Base-by-base conservation (phyloP, 2,329 filamentous ascomycete genomes). In the Trichoderma oligosporum region DNA sequence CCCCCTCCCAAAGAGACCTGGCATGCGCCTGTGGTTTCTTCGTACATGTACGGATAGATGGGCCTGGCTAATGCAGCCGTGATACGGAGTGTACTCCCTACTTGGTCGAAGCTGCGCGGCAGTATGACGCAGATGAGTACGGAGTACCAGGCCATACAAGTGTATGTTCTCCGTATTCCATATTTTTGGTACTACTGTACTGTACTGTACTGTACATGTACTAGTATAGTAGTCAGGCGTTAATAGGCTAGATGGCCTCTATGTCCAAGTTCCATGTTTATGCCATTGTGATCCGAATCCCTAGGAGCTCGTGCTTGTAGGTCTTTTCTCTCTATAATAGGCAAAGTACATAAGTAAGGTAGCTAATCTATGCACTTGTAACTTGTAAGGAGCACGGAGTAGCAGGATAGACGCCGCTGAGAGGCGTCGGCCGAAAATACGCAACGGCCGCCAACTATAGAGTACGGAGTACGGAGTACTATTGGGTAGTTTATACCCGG, bases 41-140 rank as follows among this genome's bases (percentile, higher is more conserved):
- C n/a, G n/a, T n/a, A n/a, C n/a, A n/a, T n/a, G n/a, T n/a, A n/a
- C n/a, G n/a, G n/a, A n/a, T n/a, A n/a, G n/a, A 24, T 27, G 38
- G 49, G 38, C 39, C 38, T 35, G 20, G 22, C 20, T 7, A 16
- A 11, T 7, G 44, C 53, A 18, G 25, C 36, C 42, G 49, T 16
- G 41, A n/a, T n/a, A n/a, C n/a, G n/a, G n/a, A n/a, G n/a, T n/a
- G 51, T 55, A 55, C 39, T 36, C 41, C 51, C 51, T 55, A 55
- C 51, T 55, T 55, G 20, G 51, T 27, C 16, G 29, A 45, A 41
- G 41, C 51, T 25, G 51, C 51, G 41, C 33, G 31, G 41, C 41
- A 38, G 51, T 55, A 46, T 55, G 51, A 55, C 51, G 44, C 53
- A 38, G 36, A 39, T 35, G 53, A 48, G 53, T 56, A 56, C 33